A percentile compares a stretch with the other conserved stretches of the same genome.
Conservation (phyloP, 345 rosid species). For the Moricandia moricandioides region DNA sequence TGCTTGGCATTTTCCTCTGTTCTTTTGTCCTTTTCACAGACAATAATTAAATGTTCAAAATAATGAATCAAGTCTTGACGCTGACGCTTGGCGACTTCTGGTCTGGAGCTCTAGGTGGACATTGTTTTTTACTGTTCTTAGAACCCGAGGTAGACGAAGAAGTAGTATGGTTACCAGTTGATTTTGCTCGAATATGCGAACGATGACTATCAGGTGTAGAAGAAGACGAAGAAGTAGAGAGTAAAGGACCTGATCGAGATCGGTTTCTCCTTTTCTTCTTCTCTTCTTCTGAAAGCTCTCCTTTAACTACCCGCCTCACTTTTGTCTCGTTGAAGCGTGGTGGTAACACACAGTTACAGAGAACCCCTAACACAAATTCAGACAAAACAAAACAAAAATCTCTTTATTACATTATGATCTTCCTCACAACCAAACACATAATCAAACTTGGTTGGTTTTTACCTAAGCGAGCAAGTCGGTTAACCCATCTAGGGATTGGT, state of each 20-base stretch:
- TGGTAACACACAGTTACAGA: constrained; percentile 94
- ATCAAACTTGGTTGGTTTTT: neutral
- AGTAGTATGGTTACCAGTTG: constrained; percentile 34
- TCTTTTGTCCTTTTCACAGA: constrained; percentile 19
- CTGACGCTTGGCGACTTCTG: constrained; percentile 31
- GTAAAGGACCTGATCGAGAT: constrained; percentile 50
- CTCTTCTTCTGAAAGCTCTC: constrained; percentile 31
- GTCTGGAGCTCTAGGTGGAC: constrained; percentile 21
- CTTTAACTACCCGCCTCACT: constrained; percentile 51
- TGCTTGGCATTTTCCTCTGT: constrained; percentile 34
- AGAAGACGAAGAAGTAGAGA: constrained; percentile 40
- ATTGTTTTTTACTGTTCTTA: constrained; percentile 41
- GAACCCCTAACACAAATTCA: constrained; percentile 31
- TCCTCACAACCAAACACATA: neutral
- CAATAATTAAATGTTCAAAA: constrained; percentile 31
- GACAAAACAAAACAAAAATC: neutral
- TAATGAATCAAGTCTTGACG: constrained; percentile 27
- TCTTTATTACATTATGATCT: neutral
- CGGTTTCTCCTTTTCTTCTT: constrained; percentile 71
- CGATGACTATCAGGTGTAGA: constrained; percentile 32
- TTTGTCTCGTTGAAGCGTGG: constrained; percentile 69
- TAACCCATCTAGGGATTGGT: constrained; percentile 90
- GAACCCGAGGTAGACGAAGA: constrained; percentile 44
- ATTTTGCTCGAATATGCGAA: constrained; percentile 25
- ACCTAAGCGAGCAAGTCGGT: constrained; percentile 96